phyloP scores from a whole-genome alignment of 2,329 filamentous ascomycete genomes.

The Aspergillus phoenicis region DNA sequence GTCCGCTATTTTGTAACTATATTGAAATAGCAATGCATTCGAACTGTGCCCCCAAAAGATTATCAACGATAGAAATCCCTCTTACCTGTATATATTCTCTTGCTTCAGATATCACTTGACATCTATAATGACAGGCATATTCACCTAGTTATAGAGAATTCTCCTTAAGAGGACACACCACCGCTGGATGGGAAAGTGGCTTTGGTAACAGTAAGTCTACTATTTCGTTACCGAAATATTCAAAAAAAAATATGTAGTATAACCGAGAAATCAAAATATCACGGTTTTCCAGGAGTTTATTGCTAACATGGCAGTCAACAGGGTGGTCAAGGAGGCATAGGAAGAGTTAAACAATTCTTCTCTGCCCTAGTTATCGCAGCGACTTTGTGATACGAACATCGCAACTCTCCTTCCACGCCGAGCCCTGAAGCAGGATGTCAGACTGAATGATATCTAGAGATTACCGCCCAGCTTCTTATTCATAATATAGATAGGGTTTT shows the following conservation, averaged over 20 bases:
- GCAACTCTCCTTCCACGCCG: not conserved
- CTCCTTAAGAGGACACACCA: not conserved
- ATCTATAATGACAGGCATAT: conserved; percentile 27
- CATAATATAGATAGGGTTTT: conserved; percentile 33
- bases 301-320: not conserved
- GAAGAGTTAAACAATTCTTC: not conserved
- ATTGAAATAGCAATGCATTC: not conserved
- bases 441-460: conserved; percentile 27
- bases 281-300: not conserved
- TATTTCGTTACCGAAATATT: not conserved
- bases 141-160: conserved; percentile 31
- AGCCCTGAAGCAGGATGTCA: not conserved
- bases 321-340: not conserved
- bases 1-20: not conserved
- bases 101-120: not conserved
- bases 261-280: not conserved
- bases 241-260: not conserved
- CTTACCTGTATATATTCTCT: not conserved
- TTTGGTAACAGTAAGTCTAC: not conserved
- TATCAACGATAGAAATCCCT: not conserved
- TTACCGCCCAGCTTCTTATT: conserved; percentile 32
- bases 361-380: not conserved
- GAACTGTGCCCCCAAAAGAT: not conserved
- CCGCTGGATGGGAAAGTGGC: not conserved
- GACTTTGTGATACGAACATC: too few relatives aligned